Evolutionary conservation across 805 yeast genomes (phyloP).

Genomic region (Spathaspora sp.): DNA sequence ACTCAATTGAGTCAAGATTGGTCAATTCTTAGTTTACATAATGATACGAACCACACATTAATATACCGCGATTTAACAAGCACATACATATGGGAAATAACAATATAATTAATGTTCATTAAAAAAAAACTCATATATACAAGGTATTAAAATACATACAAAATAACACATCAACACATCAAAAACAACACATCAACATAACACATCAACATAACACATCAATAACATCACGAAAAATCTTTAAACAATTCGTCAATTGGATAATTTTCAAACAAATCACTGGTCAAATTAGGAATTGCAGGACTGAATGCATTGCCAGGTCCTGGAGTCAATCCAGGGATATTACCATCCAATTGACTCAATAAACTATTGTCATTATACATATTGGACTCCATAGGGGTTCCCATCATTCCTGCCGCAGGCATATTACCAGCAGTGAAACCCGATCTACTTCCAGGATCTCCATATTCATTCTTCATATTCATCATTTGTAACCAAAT

Average conservation of each 20-base stretch:
- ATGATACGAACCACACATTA: background rate
- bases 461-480: constrained; percentile 6
- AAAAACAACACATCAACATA: background rate
- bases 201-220: background rate
- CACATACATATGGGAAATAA: background rate
- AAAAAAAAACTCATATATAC: background rate
- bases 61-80: background rate
- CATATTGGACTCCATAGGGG: background rate
- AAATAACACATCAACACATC: background rate
- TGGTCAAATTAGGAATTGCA: background rate
- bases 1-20: background rate
- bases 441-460: constrained; percentile 2
- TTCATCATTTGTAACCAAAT: constrained; percentile 16
- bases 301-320: background rate
- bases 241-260: constrained; percentile 11
- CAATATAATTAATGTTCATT: background rate
- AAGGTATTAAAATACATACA: background rate
- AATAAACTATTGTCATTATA: background rate
- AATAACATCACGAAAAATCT: constrained; percentile 5
- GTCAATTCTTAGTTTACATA: background rate
- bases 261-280: constrained; percentile 8
- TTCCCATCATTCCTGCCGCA: background rate
- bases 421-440: background rate
- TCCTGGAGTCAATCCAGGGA: background rate
- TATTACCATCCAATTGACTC: background rate